Conservation (phyloP, 495 filamentous ascomycete genomes). For the Ramalina peruviana region DNA sequence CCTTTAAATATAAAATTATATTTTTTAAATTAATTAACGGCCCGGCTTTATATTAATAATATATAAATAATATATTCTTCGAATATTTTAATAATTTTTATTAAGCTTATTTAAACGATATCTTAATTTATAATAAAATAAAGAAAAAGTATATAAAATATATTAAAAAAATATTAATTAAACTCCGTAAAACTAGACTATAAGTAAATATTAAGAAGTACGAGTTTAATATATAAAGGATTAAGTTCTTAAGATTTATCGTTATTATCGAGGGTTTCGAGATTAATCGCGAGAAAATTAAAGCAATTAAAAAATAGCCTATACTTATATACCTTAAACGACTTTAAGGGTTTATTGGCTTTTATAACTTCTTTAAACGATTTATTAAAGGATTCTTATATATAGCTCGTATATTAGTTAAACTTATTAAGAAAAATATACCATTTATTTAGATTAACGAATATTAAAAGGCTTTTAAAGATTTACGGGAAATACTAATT, state of each 20-base stretch:
- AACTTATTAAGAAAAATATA: no score
- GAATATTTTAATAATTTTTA: not conserved
- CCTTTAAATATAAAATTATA: no score
- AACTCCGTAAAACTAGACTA: not conserved
- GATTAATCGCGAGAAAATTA: not conserved
- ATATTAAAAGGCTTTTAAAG: no score
- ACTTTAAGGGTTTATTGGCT: no score
- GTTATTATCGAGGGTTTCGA: not conserved
- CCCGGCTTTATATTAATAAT: no score
- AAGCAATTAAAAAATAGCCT: not conserved
- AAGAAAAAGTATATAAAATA: not conserved
- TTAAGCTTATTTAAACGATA: not conserved
- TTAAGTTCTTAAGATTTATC: not conserved
- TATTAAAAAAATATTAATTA: not conserved
- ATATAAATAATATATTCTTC: not conserved
- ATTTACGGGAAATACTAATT: no score
- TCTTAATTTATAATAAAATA: conserved; percentile 2
- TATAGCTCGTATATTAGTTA: no score
- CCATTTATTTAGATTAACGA: no score
- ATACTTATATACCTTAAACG: not conserved
- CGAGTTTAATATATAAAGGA: not conserved
- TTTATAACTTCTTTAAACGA: no score
- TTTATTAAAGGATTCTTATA: no score
- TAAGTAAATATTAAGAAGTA: no score
- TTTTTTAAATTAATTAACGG: no score